Evolutionary conservation across 257 asterid species (phyloP).

Genomic region (Ilex aquifolium): DNA sequence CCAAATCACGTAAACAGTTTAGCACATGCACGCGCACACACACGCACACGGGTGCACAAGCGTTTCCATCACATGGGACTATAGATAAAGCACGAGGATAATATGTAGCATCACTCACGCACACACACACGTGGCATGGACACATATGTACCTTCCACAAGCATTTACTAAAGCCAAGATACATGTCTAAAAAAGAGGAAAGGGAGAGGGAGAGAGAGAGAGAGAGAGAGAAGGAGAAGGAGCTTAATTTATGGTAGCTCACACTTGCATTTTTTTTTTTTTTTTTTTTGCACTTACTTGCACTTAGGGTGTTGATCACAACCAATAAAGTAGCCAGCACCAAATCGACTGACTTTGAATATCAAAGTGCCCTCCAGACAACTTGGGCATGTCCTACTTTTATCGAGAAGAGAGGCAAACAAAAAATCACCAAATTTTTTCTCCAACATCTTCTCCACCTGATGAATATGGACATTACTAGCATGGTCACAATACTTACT

Average conservation of each 20-base stretch:
- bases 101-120: no score
- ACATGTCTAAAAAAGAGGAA: no score
- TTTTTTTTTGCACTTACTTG: constrained; percentile 39
- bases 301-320: constrained; percentile 95
- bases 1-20: no score
- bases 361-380: constrained; percentile 67
- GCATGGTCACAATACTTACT: constrained; percentile 73
- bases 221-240: neutral
- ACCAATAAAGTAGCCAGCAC: constrained; percentile 88
- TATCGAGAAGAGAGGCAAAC: constrained; percentile 62
- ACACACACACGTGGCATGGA: no score
- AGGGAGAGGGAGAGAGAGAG: no score
- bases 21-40: no score
- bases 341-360: constrained; percentile 86
- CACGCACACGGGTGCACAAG: neutral
- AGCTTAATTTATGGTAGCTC: neutral
- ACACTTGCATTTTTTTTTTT: constrained; percentile 9
- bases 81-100: neutral
- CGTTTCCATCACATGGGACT: neutral
- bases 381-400: constrained; percentile 80
- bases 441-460: constrained; percentile 96
- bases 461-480: constrained; percentile 55
- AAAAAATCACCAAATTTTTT: constrained; percentile 65
- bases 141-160: no score
- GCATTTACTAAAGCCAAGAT: no score